Base-by-base conservation (phyloP, 1,139 yeast species). In the Yamadazyma taylorii region DNA sequence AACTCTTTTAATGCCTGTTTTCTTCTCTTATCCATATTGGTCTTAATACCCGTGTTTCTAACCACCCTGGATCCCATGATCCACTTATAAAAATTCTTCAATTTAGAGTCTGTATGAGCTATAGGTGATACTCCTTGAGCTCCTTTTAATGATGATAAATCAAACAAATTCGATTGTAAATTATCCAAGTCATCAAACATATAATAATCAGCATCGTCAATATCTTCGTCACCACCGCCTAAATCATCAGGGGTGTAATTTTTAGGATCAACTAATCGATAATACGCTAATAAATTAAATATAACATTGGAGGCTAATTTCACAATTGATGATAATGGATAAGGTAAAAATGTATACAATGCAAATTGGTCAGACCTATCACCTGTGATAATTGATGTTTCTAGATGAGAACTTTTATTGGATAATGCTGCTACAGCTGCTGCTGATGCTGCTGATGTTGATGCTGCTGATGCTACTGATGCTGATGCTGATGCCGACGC, bases 331-430 rank as follows among this genome's bases (percentile, higher is more conserved):
- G 73, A 64, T 5, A 71, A 22, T 1, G 77, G 77, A 17, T 53
- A 54, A 2, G 77, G 78, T 55, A 71, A 70, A 50, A 71, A 70
- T 3, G 76, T 68, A 34, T 60, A 47, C 14, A 72, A 48, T 17
- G 75, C 55, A 48, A 72, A 71, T 42, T 64, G 73, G 12, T 61
- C 64, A 0, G 74, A 60, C 37, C 75, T 51, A 41, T 71, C 77
- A 14, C 77, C 76, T 34, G 43, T 51, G 7, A 53, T 37, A 11
- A 46, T 45, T 10, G 48, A 47, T 24, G 48, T 49, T 16, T 63
- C 69, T 21, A 63, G 36, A 27, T 58, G 62, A 24, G 62, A 46
- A 24, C 58, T 36, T 17, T 23, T 35, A 22, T 17, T 29, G 17
- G 39, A 23, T 4, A 41, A 15, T 4, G 42, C 24, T 6, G 27